A percentile compares a stretch with the other conserved stretches of the same genome.
Conservation (phyloP, 352 stramenopile species). For the Pythium guiyangense region DNA sequence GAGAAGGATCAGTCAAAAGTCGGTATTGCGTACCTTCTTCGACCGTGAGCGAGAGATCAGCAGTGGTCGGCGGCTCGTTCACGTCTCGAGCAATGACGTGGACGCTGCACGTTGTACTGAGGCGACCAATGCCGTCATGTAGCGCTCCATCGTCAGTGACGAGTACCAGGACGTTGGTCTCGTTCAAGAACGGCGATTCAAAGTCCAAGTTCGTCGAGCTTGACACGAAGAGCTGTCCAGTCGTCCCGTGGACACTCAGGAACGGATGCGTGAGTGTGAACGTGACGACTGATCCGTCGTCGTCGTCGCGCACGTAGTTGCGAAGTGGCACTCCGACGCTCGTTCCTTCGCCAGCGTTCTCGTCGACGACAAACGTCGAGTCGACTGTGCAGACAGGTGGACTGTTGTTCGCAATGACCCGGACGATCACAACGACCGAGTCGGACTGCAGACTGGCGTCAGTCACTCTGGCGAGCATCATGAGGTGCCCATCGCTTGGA, state of each 20-base stretch:
- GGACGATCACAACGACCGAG: background rate
- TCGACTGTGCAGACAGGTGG: constrained; percentile 4
- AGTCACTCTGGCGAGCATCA: constrained; percentile 5
- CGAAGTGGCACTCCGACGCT: constrained; percentile 1
- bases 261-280: constrained; percentile 26
- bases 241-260: constrained; percentile 13
- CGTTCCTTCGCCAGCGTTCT: constrained; percentile 5
- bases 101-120: constrained; percentile 23
- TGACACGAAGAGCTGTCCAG: constrained; percentile 24
- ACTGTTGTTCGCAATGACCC: constrained; percentile 4
- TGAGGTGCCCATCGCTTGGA: background rate
- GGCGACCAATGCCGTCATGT: constrained; percentile 19
- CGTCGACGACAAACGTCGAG: constrained; percentile 1
- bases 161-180: constrained; percentile 14
- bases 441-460: constrained; percentile 2
- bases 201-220: constrained; percentile 16
- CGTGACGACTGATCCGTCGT: constrained; percentile 18
- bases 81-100: constrained; percentile 17
- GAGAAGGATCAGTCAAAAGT: background rate
- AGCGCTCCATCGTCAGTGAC: constrained; percentile 25
- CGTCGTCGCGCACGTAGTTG: constrained; percentile 16
- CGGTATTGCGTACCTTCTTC: constrained; percentile 4
- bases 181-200: background rate
- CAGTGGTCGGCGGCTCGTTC: constrained; percentile 14
- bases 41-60: constrained; percentile 5